Evolutionary conservation across 1,139 yeast genomes (phyloP).

Genomic region (Pneumocystis canis): DNA sequence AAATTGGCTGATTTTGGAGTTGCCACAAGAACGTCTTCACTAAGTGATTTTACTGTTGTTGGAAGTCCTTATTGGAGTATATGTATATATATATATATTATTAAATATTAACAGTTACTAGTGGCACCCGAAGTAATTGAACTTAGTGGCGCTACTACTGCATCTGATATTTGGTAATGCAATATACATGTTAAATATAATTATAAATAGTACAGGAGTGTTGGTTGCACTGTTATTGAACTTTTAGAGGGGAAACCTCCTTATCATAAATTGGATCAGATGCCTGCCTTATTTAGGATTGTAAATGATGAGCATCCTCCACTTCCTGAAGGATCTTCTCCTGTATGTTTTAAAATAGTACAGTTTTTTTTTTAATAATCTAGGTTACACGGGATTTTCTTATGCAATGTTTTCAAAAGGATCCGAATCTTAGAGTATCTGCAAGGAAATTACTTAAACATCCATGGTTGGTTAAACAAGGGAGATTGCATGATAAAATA

Average conservation of each 20-base stretch:
- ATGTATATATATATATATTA: neutral
- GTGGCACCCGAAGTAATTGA: slow-evolving; percentile 71
- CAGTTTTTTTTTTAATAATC: neutral
- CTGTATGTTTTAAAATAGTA: slow-evolving; percentile 16
- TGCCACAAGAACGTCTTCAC: slow-evolving; percentile 34
- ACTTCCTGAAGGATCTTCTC: slow-evolving; percentile 47
- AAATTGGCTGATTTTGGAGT: slow-evolving; percentile 73
- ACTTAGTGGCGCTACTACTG: slow-evolving; percentile 73
- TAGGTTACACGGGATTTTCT: slow-evolving; percentile 40
- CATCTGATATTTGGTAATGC: slow-evolving; percentile 39
- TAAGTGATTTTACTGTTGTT: slow-evolving; percentile 23
- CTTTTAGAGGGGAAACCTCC: slow-evolving; percentile 80
- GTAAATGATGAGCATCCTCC: slow-evolving; percentile 77
- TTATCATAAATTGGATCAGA: slow-evolving; percentile 61
- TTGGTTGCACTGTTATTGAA: slow-evolving; percentile 88
- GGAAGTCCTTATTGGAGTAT: slow-evolving; percentile 67
- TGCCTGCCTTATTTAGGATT: slow-evolving; percentile 85
- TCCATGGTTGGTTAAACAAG: slow-evolving; percentile 37
- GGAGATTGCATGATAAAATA: slow-evolving; percentile 15
- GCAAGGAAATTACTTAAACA: slow-evolving; percentile 47
- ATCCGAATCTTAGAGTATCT: slow-evolving; percentile 44
- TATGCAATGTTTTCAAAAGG: slow-evolving; percentile 62
- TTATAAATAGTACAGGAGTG: slow-evolving; percentile 46
- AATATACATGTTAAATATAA: neutral
- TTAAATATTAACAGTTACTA: neutral